Evolutionary conservation across 768 basidiomycete species (phyloP).

Genomic region (Suillus subalutaceus): DNA sequence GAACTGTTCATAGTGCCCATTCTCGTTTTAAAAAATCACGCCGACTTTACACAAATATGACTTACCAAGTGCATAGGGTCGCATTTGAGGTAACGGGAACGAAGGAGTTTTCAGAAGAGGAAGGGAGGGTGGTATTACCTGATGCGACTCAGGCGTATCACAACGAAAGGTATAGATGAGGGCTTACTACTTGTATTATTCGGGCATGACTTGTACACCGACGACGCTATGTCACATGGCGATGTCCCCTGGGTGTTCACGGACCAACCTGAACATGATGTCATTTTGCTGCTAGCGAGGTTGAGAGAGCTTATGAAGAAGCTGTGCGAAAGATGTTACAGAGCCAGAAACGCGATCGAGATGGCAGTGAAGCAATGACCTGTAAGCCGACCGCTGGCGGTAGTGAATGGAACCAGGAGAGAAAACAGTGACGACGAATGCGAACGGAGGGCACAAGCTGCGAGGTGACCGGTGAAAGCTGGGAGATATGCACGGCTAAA

Average conservation of each 20-base stretch:
- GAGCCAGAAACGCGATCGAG: background rate
- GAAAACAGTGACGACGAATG: background rate
- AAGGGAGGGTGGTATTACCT: background rate
- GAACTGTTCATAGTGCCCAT: constrained; percentile 18
- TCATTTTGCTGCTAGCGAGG: background rate
- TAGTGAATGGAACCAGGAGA: background rate
- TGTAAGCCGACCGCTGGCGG: background rate
- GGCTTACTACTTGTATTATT: constrained; percentile 23
- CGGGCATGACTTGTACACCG: constrained; percentile 23
- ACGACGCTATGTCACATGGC: constrained; percentile 22
- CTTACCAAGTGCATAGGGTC: constrained; percentile 30
- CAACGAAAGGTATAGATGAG: background rate
- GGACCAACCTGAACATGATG: constrained; percentile 14
- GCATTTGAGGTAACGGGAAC: constrained; percentile 21
- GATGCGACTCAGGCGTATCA: background rate
- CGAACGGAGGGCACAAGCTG: background rate
- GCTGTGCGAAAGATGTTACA: background rate
- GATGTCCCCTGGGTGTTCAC: constrained; percentile 10
- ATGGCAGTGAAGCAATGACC: background rate
- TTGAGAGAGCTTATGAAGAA: background rate
- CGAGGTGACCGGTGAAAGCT: background rate
- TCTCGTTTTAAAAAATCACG: background rate
- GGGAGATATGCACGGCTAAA: background rate
- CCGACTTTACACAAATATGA: background rate
- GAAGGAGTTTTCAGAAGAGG: constrained; percentile 8